Evolutionary conservation across 371 early-diverging fungal species (phyloP).

Genomic region (Rhizopus stolonifer): DNA sequence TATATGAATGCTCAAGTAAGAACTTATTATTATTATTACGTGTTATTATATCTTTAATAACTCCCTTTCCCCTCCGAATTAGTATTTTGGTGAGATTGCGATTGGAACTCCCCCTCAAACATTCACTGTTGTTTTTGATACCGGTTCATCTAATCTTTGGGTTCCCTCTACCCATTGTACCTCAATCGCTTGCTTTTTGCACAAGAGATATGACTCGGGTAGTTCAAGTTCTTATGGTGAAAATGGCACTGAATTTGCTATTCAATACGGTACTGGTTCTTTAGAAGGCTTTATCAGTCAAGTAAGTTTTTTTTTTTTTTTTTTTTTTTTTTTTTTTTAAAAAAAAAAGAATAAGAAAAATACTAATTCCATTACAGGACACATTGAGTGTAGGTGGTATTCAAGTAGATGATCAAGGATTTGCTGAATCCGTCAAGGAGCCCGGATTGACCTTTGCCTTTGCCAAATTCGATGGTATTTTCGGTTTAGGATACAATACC

Average conservation of each 20-base stretch:
- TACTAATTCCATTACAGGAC: no score
- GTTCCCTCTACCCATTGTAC: conserved; percentile 89
- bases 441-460: conserved; percentile 87
- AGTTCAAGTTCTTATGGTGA: conserved; percentile 66
- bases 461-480: conserved; percentile 91
- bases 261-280: conserved; percentile 87
- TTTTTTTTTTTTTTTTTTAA: no score
- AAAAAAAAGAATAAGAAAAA: no score
- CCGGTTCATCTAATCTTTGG: conserved; percentile 93
- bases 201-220: conserved; percentile 74
- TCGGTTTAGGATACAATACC: conserved; percentile 87
- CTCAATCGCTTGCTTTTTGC: conserved; percentile 92
- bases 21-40: neutral
- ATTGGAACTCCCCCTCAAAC: conserved; percentile 86
- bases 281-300: conserved; percentile 88
- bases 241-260: conserved; percentile 89
- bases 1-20: conserved; percentile 91
- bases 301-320: no score
- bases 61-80: neutral
- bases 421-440: conserved; percentile 91
- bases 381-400: conserved; percentile 70
- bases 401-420: conserved; percentile 62
- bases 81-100: conserved; percentile 86
- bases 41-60: no score
- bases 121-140: conserved; percentile 93